Percentiles rank a stretch among this genome's conserved stretches.
phyloP scores from a whole-genome alignment of 2,329 filamentous ascomycete genomes.

The Peltaster fructicola region DNA sequence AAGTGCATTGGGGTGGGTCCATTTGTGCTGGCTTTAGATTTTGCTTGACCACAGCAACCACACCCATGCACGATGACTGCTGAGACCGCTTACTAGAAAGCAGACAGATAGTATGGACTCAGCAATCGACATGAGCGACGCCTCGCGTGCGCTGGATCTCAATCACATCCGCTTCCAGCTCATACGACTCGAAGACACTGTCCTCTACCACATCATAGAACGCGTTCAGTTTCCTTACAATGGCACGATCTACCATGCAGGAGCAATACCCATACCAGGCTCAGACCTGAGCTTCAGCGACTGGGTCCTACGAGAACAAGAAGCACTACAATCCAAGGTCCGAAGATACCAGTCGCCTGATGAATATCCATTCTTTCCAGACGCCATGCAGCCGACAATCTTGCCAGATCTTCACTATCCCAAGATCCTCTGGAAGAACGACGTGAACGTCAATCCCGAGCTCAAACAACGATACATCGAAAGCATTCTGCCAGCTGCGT shows the following conservation, averaged over 20 bases:
- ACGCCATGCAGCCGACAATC: conserved; percentile 60
- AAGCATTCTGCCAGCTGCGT: conserved; percentile 67
- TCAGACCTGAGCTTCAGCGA: conserved; percentile 68
- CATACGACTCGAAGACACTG: conserved; percentile 92
- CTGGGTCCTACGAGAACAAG: conserved; percentile 82
- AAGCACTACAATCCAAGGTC: conserved; percentile 78
- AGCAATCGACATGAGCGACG: conserved; percentile 73
- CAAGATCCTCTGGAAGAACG: conserved; percentile 67
- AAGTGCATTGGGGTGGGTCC: too few relatives aligned
- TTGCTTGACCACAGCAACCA: too few relatives aligned
- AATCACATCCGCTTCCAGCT: conserved; percentile 63
- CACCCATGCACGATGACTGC: too few relatives aligned
- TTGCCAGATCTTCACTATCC: conserved; percentile 82
- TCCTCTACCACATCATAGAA: conserved; percentile 92
- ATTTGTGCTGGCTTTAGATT: too few relatives aligned
- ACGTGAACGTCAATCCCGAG: conserved; percentile 75
- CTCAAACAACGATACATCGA: conserved; percentile 76
- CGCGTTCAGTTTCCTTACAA: conserved; percentile 95
- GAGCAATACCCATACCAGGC: conserved; percentile 61
- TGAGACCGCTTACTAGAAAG: too few relatives aligned
- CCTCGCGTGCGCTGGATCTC: conserved; percentile 71
- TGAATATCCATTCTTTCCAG: conserved; percentile 93
- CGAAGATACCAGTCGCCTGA: conserved; percentile 91
- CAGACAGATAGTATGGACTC: conserved; percentile 84
- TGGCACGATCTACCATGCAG: conserved; percentile 65